phyloP scores from a whole-genome alignment of 139 green algal species.

The Deuterostichococcus epilithicus region DNA sequence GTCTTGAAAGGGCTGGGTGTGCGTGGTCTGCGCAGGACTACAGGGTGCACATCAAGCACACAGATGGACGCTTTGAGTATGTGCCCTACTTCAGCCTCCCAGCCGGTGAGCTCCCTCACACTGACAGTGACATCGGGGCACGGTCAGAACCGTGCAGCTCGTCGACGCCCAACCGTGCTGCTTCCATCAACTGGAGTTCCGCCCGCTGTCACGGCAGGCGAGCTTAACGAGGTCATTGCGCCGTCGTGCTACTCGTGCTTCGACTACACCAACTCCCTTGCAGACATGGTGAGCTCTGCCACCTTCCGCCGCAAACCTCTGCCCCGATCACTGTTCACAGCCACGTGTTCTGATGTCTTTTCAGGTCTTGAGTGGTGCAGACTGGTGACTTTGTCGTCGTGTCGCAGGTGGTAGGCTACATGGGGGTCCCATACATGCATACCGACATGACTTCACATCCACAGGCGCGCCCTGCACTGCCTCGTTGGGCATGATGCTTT shows the following conservation, averaged over 20 bases:
- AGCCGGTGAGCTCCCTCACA: conserved; percentile 40
- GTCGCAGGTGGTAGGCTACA: conserved; percentile 86
- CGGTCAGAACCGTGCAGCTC: too few species aligned
- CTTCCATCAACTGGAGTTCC: too few species aligned
- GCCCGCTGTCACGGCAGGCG: background rate
- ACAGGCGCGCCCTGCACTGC: background rate
- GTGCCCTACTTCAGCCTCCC: conserved; percentile 97
- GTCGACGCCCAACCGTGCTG: too few species aligned
- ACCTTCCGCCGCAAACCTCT: background rate
- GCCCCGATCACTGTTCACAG: background rate
- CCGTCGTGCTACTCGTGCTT: conserved; percentile 94
- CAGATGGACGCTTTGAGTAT: conserved; percentile 83
- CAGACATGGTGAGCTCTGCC: conserved; percentile 72
- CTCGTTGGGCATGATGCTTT: too few species aligned
- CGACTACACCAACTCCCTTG: conserved; percentile 93
- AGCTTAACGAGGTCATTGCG: conserved; percentile 93
- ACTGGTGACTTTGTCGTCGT: background rate
- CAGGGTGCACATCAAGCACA: conserved; percentile 80
- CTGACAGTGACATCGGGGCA: too few species aligned
- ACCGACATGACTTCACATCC: conserved; percentile 82
- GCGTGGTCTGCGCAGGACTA: conserved; percentile 52
- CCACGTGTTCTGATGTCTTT: too few species aligned
- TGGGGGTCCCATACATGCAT: conserved; percentile 81
- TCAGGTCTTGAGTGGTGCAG: too few species aligned
- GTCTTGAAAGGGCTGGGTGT: background rate